Evolutionary conservation across 768 basidiomycete species (phyloP).

Genomic region (Phallus indusiatus): DNA sequence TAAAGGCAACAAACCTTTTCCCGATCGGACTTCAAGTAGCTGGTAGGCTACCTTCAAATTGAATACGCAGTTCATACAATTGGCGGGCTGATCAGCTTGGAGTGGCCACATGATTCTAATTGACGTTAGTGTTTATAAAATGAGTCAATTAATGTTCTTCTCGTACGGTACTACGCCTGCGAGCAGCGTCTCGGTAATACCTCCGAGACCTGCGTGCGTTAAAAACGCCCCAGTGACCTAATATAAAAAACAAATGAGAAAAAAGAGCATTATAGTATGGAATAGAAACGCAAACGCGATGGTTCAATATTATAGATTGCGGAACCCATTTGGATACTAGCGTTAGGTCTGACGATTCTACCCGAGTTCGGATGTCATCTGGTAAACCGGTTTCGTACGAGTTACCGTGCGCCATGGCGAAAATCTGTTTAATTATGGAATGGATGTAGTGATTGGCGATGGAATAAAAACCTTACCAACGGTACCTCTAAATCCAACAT

Average conservation of each 20-base stretch:
- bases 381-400: neutral
- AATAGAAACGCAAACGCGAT: constrained; percentile 13
- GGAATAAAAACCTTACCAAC: neutral
- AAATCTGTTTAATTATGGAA: neutral
- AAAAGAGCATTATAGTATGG: neutral
- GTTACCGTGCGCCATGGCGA: neutral
- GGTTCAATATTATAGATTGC: constrained; percentile 17
- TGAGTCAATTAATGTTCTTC: neutral
- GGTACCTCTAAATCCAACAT: neutral
- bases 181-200: neutral
- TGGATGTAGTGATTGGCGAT: neutral
- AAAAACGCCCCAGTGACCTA: neutral
- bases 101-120: constrained; percentile 20
- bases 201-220: neutral
- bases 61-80: constrained; percentile 14
- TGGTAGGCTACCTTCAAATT: constrained; percentile 10
- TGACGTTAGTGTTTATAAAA: neutral
- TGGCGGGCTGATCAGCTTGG: constrained; percentile 17
- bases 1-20: constrained; percentile 11
- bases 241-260: neutral
- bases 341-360: constrained; percentile 11
- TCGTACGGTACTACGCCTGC: neutral
- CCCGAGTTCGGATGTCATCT: neutral
- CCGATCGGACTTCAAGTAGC: constrained; percentile 16
- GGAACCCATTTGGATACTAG: constrained; percentile 16